Evolutionary conservation across 2,329 filamentous ascomycete species (phyloP).

Genomic region (Aspergillus pseudotamarii): DNA sequence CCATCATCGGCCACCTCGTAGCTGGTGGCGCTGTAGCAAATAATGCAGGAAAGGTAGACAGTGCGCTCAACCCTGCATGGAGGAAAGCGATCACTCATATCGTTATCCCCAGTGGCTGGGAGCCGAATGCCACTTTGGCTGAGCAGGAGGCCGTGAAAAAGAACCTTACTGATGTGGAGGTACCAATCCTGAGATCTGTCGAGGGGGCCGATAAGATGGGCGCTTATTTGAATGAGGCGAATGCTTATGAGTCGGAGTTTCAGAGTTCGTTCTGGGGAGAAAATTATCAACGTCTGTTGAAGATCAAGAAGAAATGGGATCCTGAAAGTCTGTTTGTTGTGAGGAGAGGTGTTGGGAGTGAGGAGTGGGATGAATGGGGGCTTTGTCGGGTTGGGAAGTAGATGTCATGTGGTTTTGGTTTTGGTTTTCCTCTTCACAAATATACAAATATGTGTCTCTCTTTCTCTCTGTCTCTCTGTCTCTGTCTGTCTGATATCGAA

Average conservation of each 20-base stretch:
- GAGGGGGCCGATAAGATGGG: conserved; percentile 26
- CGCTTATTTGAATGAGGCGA: conserved; percentile 35
- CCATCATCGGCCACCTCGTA: conserved; percentile 33
- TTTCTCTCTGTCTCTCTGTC: too few species aligned
- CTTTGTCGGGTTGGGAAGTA: conserved; percentile 9
- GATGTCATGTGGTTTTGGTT: too few species aligned
- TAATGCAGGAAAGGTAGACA: conserved; percentile 13
- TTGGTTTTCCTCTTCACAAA: too few species aligned
- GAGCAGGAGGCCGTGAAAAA: conserved; percentile 13
- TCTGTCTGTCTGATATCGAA: background rate
- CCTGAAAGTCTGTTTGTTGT: conserved; percentile 11
- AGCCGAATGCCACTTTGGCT: conserved; percentile 6
- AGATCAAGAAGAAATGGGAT: conserved; percentile 22
- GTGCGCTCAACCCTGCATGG: conserved; percentile 23
- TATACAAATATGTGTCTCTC: too few species aligned
- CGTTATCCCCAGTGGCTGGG: conserved; percentile 16
- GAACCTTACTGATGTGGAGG: conserved; percentile 20
- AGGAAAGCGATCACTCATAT: conserved; percentile 17
- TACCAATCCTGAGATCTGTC: conserved; percentile 24
- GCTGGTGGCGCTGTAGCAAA: conserved; percentile 40
- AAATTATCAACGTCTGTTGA: conserved; percentile 21
- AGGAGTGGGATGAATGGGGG: conserved; percentile 16
- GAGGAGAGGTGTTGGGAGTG: conserved; percentile 15
- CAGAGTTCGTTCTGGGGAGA: conserved; percentile 24
- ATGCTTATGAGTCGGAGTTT: conserved; percentile 17